These are phyloP conservation scores for Graphiopsis chlorocephala DNA, from an alignment of 2,329 filamentous ascomycete species.

Conservation along the genomic window DNA sequence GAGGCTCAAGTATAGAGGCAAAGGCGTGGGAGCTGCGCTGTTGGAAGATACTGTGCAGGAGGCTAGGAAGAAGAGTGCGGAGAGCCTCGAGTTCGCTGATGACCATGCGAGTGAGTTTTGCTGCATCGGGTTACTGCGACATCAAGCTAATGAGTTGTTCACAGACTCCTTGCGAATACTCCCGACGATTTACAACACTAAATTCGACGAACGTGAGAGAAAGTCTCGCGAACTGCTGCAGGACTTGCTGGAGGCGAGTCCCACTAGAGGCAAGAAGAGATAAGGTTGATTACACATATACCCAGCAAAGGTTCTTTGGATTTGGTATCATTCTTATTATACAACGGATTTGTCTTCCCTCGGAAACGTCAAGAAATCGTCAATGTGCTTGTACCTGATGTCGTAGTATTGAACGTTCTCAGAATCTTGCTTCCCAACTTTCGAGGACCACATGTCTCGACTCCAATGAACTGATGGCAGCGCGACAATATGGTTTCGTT, in stretches of 20 bases:
- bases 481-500: constrained; percentile 26
- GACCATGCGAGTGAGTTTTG: constrained; percentile 69
- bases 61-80: constrained; percentile 66
- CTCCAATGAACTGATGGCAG: constrained; percentile 32
- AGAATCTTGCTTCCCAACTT: not conserved
- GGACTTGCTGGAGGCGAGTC: constrained; percentile 32
- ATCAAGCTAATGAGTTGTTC: not conserved
- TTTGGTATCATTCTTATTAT: not conserved
- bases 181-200: constrained; percentile 60
- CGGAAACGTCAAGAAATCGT: not conserved
- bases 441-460: constrained; percentile 13
- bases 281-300: constrained; percentile 12
- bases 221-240: constrained; percentile 48
- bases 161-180: constrained; percentile 55
- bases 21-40: constrained; percentile 69
- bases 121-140: not conserved
- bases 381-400: constrained; percentile 20
- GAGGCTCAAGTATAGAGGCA: constrained; percentile 63
- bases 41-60: constrained; percentile 69
- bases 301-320: constrained; percentile 2
- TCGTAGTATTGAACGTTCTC: constrained; percentile 22
- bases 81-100: constrained; percentile 68
- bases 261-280: constrained; percentile 28
- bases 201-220: constrained; percentile 59
- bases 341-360: not conserved